phyloP scores from a whole-genome alignment of 23 red algal species.

The Pyropia haitanensis region DNA sequence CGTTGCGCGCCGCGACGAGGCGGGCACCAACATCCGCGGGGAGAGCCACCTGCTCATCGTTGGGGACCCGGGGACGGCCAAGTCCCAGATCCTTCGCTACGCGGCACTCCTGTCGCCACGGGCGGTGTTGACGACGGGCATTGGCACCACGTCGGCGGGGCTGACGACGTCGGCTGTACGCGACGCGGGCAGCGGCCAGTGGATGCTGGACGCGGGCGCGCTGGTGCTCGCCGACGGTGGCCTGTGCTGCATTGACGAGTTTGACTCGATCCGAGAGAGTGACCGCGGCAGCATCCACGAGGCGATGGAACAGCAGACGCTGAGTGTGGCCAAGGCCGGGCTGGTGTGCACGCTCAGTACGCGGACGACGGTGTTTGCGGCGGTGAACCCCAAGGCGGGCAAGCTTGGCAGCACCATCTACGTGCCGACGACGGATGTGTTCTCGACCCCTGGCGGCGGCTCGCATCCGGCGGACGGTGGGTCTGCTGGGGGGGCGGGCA shows the following conservation, averaged over 20 bases:
- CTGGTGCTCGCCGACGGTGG: constrained; percentile 95
- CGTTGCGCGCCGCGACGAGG: constrained; percentile 52
- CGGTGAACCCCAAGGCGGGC: constrained; percentile 76
- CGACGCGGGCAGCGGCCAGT: constrained; percentile 85
- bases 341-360: constrained; percentile 89
- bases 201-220: constrained; percentile 92
- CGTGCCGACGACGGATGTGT: too few species aligned
- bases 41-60: constrained; percentile 86
- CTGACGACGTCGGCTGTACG: constrained; percentile 92
- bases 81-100: constrained; percentile 77
- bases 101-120: constrained; percentile 80
- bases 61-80: constrained; percentile 91
- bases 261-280: constrained; percentile 74
- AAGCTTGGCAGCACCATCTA: constrained; percentile 43
- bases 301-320: constrained; percentile 99
- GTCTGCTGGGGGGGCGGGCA: constrained; percentile 7
- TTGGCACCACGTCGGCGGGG: constrained; percentile 80
- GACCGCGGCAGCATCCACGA: constrained; percentile 96
- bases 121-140: constrained; percentile 89
- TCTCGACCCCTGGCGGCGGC: too few species aligned
- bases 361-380: constrained; percentile 82
- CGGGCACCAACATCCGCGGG: constrained; percentile 62
- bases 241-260: constrained; percentile 99
- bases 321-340: constrained; percentile 95
- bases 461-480: constrained; percentile 2